Conservation (phyloP, 768 basidiomycete genomes). For the Floccularia luteovirens region DNA sequence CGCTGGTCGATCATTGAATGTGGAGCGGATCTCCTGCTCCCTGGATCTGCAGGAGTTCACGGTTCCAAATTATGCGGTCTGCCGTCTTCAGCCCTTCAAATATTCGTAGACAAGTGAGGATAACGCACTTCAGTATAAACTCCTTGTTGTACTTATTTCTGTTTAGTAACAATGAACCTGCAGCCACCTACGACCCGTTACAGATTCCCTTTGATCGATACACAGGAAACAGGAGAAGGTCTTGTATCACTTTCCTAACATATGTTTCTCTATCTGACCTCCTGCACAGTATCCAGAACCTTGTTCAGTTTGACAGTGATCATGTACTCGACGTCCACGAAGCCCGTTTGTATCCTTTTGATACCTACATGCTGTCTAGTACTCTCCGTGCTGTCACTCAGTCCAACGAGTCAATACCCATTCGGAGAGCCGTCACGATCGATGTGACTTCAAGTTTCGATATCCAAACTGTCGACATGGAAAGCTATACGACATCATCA, state of each 20-base stretch:
- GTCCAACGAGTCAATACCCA: constrained; percentile 28
- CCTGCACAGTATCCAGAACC: constrained; percentile 39
- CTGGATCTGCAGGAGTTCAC: constrained; percentile 38
- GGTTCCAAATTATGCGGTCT: constrained; percentile 38
- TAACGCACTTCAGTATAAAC: neutral
- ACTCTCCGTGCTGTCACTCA: constrained; percentile 33
- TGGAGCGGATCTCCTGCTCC: constrained; percentile 34
- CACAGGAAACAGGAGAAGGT: constrained; percentile 37
- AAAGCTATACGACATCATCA: constrained; percentile 19
- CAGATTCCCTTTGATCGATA: constrained; percentile 33
- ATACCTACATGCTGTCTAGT: constrained; percentile 41
- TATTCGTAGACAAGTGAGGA: neutral
- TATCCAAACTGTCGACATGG: constrained; percentile 28
- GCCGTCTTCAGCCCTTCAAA: constrained; percentile 17
- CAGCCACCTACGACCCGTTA: constrained; percentile 35
- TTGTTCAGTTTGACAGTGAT: constrained; percentile 50
- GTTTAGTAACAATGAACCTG: constrained; percentile 24
- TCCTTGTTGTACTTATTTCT: neutral
- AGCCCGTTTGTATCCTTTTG: constrained; percentile 50
- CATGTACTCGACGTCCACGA: constrained; percentile 49
- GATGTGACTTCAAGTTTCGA: constrained; percentile 39
- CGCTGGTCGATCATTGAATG: constrained; percentile 52
- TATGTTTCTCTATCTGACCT: neutral
- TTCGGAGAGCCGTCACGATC: constrained; percentile 34
- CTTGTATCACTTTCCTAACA: neutral